Conservation (phyloP, 2,329 filamentous ascomycete species). For the Hypoxylon sp. region DNA sequence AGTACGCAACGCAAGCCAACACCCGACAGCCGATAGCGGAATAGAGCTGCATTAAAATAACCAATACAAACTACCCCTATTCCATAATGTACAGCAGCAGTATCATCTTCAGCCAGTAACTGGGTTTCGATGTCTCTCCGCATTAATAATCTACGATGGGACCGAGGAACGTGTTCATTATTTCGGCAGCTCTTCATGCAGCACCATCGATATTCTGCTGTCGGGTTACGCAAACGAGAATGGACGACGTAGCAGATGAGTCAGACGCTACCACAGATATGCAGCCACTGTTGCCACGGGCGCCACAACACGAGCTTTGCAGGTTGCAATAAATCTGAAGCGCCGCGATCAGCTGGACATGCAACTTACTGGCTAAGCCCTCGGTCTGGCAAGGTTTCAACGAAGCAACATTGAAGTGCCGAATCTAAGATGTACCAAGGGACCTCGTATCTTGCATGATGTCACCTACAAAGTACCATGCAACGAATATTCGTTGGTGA, state of each 20-base stretch:
- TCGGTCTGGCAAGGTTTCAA: constrained; percentile 36
- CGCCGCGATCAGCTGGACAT: constrained; percentile 32
- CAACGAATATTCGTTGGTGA: constrained; percentile 22
- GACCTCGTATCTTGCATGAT: constrained; percentile 41
- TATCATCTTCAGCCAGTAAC: constrained; percentile 1
- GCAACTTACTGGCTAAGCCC: constrained; percentile 6
- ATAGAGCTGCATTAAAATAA: neutral
- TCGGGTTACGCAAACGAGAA: constrained; percentile 29
- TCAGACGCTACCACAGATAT: constrained; percentile 22
- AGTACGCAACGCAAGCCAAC: neutral
- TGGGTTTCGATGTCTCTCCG: neutral
- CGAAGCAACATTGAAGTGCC: constrained; percentile 41
- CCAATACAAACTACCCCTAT: constrained; percentile 17
- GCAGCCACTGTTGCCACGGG: constrained; percentile 36
- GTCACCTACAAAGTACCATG: constrained; percentile 35
- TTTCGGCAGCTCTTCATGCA: constrained; percentile 14
- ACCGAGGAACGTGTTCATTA: constrained; percentile 11
- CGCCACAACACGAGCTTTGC: constrained; percentile 23
- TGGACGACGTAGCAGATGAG: constrained; percentile 29
- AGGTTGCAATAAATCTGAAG: constrained; percentile 43
- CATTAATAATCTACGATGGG: neutral
- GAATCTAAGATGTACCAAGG: constrained; percentile 42
- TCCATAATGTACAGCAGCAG: constrained; percentile 2
- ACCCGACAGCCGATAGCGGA: neutral
- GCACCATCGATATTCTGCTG: constrained; percentile 1